Conservation (phyloP, 2,329 filamentous ascomycete species). For the Capronia americana region DNA sequence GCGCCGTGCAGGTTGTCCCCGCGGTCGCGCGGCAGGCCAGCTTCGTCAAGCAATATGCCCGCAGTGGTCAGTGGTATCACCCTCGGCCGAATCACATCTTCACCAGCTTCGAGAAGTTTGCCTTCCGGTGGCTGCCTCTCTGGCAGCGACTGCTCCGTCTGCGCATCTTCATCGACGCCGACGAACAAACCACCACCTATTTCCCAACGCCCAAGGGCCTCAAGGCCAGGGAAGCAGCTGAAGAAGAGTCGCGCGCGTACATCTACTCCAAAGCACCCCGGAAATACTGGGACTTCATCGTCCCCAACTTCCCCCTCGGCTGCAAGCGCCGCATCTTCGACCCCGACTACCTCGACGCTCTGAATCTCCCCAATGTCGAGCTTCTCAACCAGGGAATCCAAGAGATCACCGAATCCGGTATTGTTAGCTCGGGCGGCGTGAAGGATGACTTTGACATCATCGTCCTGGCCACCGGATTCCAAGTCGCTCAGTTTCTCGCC, state of each 20-base stretch:
- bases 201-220: slow-evolving; percentile 44
- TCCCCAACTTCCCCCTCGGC: slow-evolving; percentile 66
- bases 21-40: background rate
- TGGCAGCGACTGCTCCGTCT: slow-evolving; percentile 20
- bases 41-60: slow-evolving; percentile 9
- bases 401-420: slow-evolving; percentile 18
- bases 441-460: slow-evolving; percentile 42
- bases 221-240: slow-evolving; percentile 7
- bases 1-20: slow-evolving; percentile 64
- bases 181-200: slow-evolving; percentile 49
- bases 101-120: slow-evolving; percentile 54
- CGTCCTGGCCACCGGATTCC: slow-evolving; percentile 47
- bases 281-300: slow-evolving; percentile 66
- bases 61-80: slow-evolving; percentile 8
- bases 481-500: slow-evolving; percentile 45
- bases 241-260: slow-evolving; percentile 39
- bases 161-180: slow-evolving; percentile 36
- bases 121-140: slow-evolving; percentile 45
- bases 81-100: slow-evolving; percentile 44
- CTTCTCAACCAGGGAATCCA: slow-evolving; percentile 47
- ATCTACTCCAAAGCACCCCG: slow-evolving; percentile 59
- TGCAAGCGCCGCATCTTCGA: slow-evolving; percentile 70
- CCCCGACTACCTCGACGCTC: slow-evolving; percentile 59
- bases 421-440: slow-evolving; percentile 1
- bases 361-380: slow-evolving; percentile 61